Percentiles rank a stretch among this genome's conserved stretches.
Evolutionary conservation across 1,284 basidiomycete species (phyloP).

Genomic region (Trametes pubescens): DNA sequence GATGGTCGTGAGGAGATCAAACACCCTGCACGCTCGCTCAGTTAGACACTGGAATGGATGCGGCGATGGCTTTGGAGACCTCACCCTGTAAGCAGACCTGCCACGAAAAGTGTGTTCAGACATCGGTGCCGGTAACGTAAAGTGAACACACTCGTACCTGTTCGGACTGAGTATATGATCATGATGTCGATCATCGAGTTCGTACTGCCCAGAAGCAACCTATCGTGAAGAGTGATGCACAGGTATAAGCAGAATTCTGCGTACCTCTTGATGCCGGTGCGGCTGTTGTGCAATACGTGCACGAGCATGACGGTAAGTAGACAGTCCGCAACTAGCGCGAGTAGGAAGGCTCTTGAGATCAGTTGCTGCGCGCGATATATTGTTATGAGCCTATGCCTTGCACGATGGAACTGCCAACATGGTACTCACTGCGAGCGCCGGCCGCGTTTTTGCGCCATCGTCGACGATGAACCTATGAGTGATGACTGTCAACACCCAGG

Average conservation of each 20-base stretch:
- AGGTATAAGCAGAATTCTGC: neutral
- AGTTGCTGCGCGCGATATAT: too few species aligned
- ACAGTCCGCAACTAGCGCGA: conserved; percentile 4
- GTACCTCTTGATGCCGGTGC: conserved; percentile 16
- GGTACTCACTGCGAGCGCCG: neutral
- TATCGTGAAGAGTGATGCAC: neutral
- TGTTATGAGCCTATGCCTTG: too few species aligned
- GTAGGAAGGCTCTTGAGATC: neutral
- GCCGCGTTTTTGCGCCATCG: neutral
- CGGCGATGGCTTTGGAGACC: too few species aligned
- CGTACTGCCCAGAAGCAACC: neutral
- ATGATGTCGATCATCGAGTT: conserved; percentile 17
- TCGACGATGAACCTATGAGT: conserved; percentile 1
- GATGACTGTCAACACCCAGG: too few species aligned
- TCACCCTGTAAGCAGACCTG: conserved; percentile 2
- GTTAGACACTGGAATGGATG: neutral
- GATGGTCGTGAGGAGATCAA: neutral
- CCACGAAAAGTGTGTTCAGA: neutral
- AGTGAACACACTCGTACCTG: neutral
- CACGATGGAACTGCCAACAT: too few species aligned
- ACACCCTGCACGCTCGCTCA: neutral
- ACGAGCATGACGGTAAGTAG: conserved; percentile 10
- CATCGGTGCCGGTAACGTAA: neutral
- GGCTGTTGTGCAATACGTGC: neutral
- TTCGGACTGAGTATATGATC: conserved; percentile 15